Conservation (phyloP, 257 asterid genomes). For the Marsdenia floribunda region DNA sequence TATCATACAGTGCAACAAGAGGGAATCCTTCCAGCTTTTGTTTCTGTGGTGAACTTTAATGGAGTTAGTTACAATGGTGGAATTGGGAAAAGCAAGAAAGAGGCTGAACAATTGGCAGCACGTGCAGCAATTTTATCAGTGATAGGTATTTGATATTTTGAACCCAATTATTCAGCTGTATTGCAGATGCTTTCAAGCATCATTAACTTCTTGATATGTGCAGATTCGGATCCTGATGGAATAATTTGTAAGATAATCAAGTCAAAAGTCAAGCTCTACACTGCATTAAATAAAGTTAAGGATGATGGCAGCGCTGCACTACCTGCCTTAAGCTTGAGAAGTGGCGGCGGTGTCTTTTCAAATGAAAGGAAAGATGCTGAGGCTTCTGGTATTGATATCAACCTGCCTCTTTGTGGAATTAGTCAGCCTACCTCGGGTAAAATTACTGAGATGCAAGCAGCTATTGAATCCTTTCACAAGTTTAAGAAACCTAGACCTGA, state of each 20-base stretch:
- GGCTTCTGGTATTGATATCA: conserved; percentile 7
- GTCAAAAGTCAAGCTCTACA: conserved; percentile 39
- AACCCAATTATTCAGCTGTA: background rate
- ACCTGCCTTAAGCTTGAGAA: conserved; percentile 10
- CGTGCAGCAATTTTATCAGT: conserved; percentile 49
- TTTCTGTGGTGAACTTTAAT: conserved; percentile 33
- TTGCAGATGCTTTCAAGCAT: background rate
- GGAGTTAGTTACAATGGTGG: conserved; percentile 41
- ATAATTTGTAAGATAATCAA: conserved; percentile 37
- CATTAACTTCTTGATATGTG: conserved; percentile 13
- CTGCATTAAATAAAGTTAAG: conserved; percentile 25
- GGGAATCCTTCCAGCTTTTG: conserved; percentile 32
- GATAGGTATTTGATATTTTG: conserved; percentile 32
- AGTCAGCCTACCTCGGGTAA: too few species aligned
- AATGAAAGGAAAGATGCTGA: conserved; percentile 31
- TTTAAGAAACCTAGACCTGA: conserved; percentile 30
- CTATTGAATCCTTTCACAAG: conserved; percentile 20
- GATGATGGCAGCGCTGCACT: conserved; percentile 11
- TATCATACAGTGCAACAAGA: conserved; percentile 31
- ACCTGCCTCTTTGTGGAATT: conserved; percentile 8
- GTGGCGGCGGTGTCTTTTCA: background rate
- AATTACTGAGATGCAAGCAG: conserved; percentile 4
- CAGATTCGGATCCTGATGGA: conserved; percentile 37
- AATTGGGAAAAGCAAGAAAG: conserved; percentile 47
- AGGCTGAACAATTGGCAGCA: conserved; percentile 68